Percentiles rank a stretch among this genome's conserved stretches.
These are phyloP conservation scores for Fraxinus xanthoxyloides DNA, from an alignment of 305 asterid species.

Conservation along the genomic window DNA sequence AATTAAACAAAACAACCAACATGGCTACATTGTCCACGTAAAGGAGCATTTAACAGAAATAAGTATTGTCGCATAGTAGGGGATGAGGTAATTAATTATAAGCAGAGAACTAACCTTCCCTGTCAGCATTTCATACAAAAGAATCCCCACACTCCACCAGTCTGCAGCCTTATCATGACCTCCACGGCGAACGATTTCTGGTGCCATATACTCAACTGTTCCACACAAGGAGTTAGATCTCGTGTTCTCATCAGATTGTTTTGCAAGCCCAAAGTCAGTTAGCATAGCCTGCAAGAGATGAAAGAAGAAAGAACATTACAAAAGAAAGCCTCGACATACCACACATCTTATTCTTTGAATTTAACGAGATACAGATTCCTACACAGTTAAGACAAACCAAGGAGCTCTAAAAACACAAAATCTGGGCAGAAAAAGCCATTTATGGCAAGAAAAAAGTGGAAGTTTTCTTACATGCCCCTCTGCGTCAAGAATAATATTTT, in stretches of 20 bases:
- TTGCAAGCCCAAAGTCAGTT: slow-evolving; percentile 90
- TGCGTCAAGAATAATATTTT: slow-evolving; percentile 78
- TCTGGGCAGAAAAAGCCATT: not conserved
- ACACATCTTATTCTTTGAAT: not conserved
- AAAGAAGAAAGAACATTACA: not conserved
- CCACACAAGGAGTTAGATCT: slow-evolving; percentile 92
- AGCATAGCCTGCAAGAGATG: slow-evolving; percentile 57
- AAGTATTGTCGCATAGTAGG: not conserved
- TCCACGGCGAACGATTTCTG: slow-evolving; percentile 79
- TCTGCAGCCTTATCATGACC: slow-evolving; percentile 97
- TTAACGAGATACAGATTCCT: not conserved
- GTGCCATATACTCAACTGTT: slow-evolving; percentile 90
- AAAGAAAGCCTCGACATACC: not conserved
- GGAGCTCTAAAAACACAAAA: not conserved
- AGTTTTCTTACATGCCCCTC: slow-evolving; percentile 75
- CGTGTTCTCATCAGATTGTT: slow-evolving; percentile 60
- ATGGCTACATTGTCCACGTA: not conserved
- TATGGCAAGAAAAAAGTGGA: not conserved
- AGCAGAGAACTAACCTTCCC: slow-evolving; percentile 57
- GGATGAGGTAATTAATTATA: not conserved
- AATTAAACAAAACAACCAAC: not conserved
- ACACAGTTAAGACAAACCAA: not conserved
- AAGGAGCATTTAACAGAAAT: not conserved
- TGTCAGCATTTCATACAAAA: slow-evolving; percentile 87
- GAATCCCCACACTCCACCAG: slow-evolving; percentile 96